Base-by-base conservation (phyloP, 352 stramenopile species). In the Pythium guiyangense region DNA sequence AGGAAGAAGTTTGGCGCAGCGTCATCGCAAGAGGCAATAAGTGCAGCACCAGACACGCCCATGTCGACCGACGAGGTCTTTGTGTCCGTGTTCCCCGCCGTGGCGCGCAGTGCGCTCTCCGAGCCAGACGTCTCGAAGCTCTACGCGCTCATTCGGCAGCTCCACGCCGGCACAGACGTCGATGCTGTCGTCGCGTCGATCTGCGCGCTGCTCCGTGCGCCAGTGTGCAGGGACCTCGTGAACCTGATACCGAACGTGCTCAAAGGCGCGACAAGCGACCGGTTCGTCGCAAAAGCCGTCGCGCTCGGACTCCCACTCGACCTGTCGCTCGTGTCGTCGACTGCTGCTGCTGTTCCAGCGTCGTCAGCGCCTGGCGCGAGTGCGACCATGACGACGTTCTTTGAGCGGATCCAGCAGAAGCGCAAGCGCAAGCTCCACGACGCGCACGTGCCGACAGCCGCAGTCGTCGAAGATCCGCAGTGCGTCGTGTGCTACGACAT, bases 401-500 rank as follows among this genome's bases (percentile, higher is more conserved):
- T 92, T 15, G 73, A 84, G 25, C 67, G 70, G 25, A 76, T 92
- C 52, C 69, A 92, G 52, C 77, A 88, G 39, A 81, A 84, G 46
- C 79, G 74, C 39, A 75, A 74, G 31, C 80, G 78, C 45, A 83
- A 75, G 22, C 56, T 77, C 14, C 59, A 74, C 12, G 47, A 55
- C 6, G 25, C 43, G 4, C 52, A 53, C 17, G 49, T 68, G 22
- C 60, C 63, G 1, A 73, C 72, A 18, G 82, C 67, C 37, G 73
- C 78, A 17, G 59, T 89, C 11, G 71, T 94, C 17, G 74, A 89
- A 47, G 73, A 92, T 31, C 85, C 85, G 4, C 85, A 94, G 64
- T 94, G 85, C 48, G 74, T 86, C 37, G 84, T 94, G 26, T 94
- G 85, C 64, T 93, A 90, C 57, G 83, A 94, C 43, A 86, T 94